Evolutionary conservation across 1,284 basidiomycete genomes (phyloP).

Genomic region (Cutaneotrichosporon sp.): DNA sequence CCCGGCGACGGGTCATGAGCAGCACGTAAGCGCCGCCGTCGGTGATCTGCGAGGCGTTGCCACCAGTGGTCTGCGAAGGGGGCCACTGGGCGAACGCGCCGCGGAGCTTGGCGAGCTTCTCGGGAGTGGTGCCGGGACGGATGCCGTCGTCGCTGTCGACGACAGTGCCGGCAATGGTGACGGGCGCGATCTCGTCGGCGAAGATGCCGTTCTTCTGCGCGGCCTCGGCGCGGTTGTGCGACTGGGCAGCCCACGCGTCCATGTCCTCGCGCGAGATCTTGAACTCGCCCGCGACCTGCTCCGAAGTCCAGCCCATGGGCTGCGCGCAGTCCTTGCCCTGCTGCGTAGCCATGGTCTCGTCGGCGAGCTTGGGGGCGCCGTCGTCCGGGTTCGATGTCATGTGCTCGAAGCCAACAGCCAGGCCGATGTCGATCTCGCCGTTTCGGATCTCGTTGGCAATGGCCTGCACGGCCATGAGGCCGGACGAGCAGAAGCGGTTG

Average conservation of each 20-base stretch:
- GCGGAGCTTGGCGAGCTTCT: conserved; percentile 83
- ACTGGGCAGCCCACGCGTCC: conserved; percentile 76
- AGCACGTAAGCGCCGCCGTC: conserved; percentile 95
- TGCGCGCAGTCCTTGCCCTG: conserved; percentile 86
- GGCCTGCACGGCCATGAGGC: conserved; percentile 60
- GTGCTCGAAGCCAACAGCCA: conserved; percentile 87
- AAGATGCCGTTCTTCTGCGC: conserved; percentile 88
- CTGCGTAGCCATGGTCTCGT: conserved; percentile 66
- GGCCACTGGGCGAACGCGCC: conserved; percentile 85
- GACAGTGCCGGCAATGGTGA: conserved; percentile 63
- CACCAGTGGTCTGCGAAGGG: conserved; percentile 67
- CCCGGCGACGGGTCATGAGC: conserved; percentile 76
- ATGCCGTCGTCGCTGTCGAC: conserved; percentile 90
- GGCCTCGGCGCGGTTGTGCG: conserved; percentile 75
- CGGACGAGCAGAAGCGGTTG: conserved; percentile 93
- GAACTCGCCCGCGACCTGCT: conserved; percentile 86
- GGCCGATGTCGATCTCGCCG: conserved; percentile 88
- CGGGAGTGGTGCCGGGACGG: conserved; percentile 80
- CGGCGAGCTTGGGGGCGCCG: conserved; percentile 67
- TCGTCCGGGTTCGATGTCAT: conserved; percentile 79
- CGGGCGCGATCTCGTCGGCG: conserved; percentile 82
- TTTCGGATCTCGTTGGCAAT: conserved; percentile 82
- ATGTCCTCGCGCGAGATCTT: conserved; percentile 73
- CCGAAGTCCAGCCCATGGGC: conserved; percentile 95
- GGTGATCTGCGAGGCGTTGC: conserved; percentile 88